phyloP scores from a whole-genome alignment of 2,329 filamentous ascomycete genomes.

The Pestalotiopsis sp. region DNA sequence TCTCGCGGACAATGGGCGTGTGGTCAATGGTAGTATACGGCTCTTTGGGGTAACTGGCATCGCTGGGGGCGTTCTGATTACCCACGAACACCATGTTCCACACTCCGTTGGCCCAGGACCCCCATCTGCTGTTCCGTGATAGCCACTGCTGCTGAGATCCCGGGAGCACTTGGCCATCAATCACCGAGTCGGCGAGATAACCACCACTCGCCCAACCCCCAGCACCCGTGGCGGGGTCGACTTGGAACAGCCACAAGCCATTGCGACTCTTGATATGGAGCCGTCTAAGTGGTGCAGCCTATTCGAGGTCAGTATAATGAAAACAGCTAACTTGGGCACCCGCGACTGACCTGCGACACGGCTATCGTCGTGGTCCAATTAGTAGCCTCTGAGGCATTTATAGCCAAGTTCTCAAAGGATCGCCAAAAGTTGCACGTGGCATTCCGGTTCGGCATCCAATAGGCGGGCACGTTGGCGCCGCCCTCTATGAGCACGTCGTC shows the following conservation, averaged over 20 bases:
- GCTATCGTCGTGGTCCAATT: conserved; percentile 36
- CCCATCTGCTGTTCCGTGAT: conserved; percentile 34
- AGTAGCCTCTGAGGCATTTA: conserved; percentile 32
- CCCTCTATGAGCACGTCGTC: conserved; percentile 34
- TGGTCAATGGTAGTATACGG: conserved; percentile 32
- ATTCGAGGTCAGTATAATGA: neutral
- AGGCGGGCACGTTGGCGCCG: conserved; percentile 35
- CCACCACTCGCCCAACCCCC: conserved; percentile 36
- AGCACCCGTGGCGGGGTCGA: conserved; percentile 31
- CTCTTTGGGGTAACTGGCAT: conserved; percentile 27
- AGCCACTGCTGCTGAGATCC: conserved; percentile 38
- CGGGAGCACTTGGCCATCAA: conserved; percentile 32
- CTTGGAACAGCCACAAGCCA: conserved; percentile 36
- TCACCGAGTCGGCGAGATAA: conserved; percentile 35
- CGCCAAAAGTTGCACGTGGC: conserved; percentile 38
- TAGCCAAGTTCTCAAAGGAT: conserved; percentile 33
- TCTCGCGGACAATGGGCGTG: conserved; percentile 34
- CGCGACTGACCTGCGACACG: conserved; percentile 27
- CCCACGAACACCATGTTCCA: conserved; percentile 39
- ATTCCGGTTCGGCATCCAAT: conserved; percentile 37
- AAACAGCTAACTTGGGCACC: neutral
- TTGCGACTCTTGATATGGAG: conserved; percentile 32
- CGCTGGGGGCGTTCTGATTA: conserved; percentile 28
- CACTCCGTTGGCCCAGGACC: conserved; percentile 35
- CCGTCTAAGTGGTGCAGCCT: conserved; percentile 32